Conservation (phyloP, 257 asterid species). For the Capsicum chinense region DNA sequence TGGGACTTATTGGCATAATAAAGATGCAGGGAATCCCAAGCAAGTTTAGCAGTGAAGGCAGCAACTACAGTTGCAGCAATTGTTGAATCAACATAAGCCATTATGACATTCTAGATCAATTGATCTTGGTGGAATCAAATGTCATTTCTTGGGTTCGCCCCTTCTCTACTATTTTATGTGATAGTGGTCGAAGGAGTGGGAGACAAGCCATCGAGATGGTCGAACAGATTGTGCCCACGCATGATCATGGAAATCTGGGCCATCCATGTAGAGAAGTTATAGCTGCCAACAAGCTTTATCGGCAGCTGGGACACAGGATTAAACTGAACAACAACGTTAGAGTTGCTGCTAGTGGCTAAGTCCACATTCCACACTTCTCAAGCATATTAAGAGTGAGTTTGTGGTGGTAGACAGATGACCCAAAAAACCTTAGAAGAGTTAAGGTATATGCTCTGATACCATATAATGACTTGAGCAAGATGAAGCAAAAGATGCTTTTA, state of each 20-base stretch:
- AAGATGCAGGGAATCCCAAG: too few species aligned
- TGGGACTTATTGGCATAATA: neutral
- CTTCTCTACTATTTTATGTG: neutral
- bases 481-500: too few species aligned
- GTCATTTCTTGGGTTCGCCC: neutral
- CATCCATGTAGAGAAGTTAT: neutral
- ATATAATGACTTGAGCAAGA: neutral
- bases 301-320: neutral
- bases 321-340: neutral
- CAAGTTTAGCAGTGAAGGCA: neutral
- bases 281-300: neutral
- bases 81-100: neutral
- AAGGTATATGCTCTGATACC: neutral
- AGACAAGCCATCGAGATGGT: neutral
- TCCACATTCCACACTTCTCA: too few species aligned
- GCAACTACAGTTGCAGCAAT: neutral
- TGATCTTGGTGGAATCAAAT: neutral
- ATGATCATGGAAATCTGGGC: neutral
- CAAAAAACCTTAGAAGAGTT: neutral
- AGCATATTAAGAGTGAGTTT: neutral
- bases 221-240: neutral
- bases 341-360: neutral
- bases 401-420: neutral
- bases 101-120: neutral
- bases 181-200: neutral